Evolutionary conservation across 2,329 filamentous ascomycete genomes (phyloP).

Genomic region (Neonectria coccinea): DNA sequence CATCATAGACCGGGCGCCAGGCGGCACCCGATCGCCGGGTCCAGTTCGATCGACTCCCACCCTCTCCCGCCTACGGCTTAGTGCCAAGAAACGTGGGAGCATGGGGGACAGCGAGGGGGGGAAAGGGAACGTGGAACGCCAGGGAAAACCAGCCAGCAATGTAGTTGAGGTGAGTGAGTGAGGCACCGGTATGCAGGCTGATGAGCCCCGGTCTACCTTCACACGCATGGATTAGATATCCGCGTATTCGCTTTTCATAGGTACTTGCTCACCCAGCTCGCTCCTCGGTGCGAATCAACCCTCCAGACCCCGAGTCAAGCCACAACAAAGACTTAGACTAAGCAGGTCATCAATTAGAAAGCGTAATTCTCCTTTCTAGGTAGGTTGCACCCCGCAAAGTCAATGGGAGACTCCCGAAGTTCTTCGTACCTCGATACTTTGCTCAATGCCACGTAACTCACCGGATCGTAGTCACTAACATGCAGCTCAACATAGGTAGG

Average conservation of each 20-base stretch:
- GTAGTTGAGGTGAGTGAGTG: constrained; percentile 2
- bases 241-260: neutral
- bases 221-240: neutral
- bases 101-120: constrained; percentile 13
- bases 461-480: neutral
- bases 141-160: neutral
- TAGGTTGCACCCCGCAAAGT: neutral
- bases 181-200: neutral
- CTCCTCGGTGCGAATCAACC: neutral
- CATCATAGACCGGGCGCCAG: constrained; percentile 7
- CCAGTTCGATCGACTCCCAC: constrained; percentile 24
- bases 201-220: neutral
- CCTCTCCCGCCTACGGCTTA: constrained; percentile 28
- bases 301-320: neutral
- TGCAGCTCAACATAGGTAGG: neutral
- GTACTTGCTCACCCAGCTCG: neutral
- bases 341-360: neutral
- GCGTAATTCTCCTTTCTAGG: neutral
- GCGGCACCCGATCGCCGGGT: constrained; percentile 20
- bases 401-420: neutral
- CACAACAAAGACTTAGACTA: neutral
- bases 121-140: neutral
- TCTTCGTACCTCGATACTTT: neutral
- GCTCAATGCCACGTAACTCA: neutral
- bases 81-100: constrained; percentile 27